phyloP scores from a whole-genome alignment of 352 stramenopile genomes.

The Pythium brassicae region DNA sequence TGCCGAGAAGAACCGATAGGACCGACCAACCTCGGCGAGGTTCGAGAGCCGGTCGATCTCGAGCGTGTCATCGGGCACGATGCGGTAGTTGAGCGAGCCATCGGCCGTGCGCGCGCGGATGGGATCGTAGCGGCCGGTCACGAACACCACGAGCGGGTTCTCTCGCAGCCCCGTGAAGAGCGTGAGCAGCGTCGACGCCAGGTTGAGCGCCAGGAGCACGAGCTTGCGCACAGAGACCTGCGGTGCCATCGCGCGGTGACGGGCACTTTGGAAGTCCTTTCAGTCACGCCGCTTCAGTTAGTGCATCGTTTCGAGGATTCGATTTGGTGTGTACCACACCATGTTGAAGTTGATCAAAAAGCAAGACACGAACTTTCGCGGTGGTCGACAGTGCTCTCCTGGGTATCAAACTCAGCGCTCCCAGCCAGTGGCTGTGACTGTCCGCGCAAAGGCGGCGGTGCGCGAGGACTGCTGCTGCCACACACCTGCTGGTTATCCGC shows the following conservation, averaged over 20 bases:
- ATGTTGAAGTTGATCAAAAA: too few relatives aligned
- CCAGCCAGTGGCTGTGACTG: too few relatives aligned
- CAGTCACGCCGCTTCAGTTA: too few relatives aligned
- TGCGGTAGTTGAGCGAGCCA: constrained; percentile 7
- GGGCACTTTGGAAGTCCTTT: not conserved
- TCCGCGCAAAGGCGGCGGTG: too few relatives aligned
- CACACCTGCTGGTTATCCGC: too few relatives aligned
- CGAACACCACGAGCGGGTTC: constrained; percentile 44
- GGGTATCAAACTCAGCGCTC: too few relatives aligned
- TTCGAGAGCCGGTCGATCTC: constrained; percentile 1
- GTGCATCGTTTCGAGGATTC: too few relatives aligned
- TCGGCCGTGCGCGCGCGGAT: constrained; percentile 28
- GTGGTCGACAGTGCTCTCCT: too few relatives aligned
- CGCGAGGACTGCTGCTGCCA: too few relatives aligned
- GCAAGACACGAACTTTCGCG: too few relatives aligned
- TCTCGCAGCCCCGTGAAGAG: constrained; percentile 48
- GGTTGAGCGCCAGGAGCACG: constrained; percentile 26
- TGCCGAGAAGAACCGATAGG: constrained; percentile 47
- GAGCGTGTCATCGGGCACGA: constrained; percentile 4
- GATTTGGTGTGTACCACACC: too few relatives aligned
- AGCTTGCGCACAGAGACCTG: constrained; percentile 11
- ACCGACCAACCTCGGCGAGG: not conserved
- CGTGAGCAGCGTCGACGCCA: constrained; percentile 40
- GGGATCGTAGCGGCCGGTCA: constrained; percentile 39
- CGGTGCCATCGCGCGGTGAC: not conserved